These are phyloP conservation scores for Sclerotinia spermophila DNA, from an alignment of 2,329 filamentous ascomycete genomes.

Conservation along the genomic window DNA sequence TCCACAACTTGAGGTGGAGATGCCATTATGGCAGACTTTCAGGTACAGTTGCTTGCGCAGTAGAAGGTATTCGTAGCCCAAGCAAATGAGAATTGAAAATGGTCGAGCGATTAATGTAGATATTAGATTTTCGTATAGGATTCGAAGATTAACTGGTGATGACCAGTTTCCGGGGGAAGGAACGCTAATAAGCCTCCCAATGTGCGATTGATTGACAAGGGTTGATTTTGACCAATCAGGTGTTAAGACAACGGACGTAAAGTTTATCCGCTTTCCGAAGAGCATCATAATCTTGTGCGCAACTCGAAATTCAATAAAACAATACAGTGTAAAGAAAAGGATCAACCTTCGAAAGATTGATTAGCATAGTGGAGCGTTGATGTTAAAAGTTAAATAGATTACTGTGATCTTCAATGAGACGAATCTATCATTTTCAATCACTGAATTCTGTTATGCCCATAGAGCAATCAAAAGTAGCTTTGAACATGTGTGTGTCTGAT, in stretches of 20 bases:
- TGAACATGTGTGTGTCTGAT: neutral
- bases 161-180: constrained; percentile 17
- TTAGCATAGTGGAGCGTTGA: neutral
- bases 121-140: constrained; percentile 5
- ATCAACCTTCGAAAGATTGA: neutral
- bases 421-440: neutral
- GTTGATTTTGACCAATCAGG: neutral
- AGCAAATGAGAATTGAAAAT: constrained; percentile 13
- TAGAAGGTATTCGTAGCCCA: constrained; percentile 28
- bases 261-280: constrained; percentile 4
- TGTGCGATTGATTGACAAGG: constrained; percentile 8
- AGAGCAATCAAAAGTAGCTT: neutral
- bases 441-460: neutral
- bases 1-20: constrained; percentile 60
- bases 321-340: neutral
- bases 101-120: neutral
- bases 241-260: neutral
- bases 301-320: neutral
- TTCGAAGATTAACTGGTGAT: constrained; percentile 6
- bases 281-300: neutral
- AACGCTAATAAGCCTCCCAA: constrained; percentile 17
- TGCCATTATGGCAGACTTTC: constrained; percentile 41
- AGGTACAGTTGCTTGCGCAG: constrained; percentile 27
- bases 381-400: neutral
- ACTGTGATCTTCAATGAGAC: neutral